Percentiles rank a stretch among this genome's conserved stretches.
Evolutionary conservation across 2,329 filamentous ascomycete species (phyloP).

Genomic region (Aspergillus sp.): DNA sequence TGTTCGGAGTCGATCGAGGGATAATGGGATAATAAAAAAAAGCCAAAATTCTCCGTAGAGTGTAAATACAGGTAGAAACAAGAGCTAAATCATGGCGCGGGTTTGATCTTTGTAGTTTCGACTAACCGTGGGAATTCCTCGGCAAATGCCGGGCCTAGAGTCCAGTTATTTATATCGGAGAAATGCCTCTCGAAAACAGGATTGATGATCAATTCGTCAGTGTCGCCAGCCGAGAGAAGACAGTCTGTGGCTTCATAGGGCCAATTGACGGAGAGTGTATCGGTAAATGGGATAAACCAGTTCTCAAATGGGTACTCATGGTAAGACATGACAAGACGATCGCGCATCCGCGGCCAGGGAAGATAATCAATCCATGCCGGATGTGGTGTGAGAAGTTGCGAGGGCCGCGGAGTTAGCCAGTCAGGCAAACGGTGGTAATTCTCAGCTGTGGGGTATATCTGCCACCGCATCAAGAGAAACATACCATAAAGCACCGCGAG

Average conservation of each 20-base stretch:
- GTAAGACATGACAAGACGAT: slow-evolving; percentile 58
- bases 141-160: slow-evolving; percentile 68
- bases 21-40: neutral
- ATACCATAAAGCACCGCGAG: slow-evolving; percentile 80
- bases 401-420: slow-evolving; percentile 66
- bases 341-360: slow-evolving; percentile 76
- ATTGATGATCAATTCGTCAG: slow-evolving; percentile 73
- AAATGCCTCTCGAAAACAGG: slow-evolving; percentile 83
- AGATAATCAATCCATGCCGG: slow-evolving; percentile 81
- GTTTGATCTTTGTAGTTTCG: slow-evolving; percentile 40
- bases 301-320: slow-evolving; percentile 68
- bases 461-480: slow-evolving; percentile 85
- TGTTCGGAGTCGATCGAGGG: neutral
- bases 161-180: slow-evolving; percentile 76
- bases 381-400: slow-evolving; percentile 67
- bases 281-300: slow-evolving; percentile 81
- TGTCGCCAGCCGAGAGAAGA: slow-evolving; percentile 54
- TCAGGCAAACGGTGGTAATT: slow-evolving; percentile 76
- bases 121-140: slow-evolving; percentile 61
- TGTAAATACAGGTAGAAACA: neutral
- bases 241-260: slow-evolving; percentile 73
- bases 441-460: slow-evolving; percentile 73
- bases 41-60: neutral
- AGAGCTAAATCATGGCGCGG: slow-evolving; percentile 2
- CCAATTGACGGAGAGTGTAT: slow-evolving; percentile 77